phyloP scores from a whole-genome alignment of 441 rosid genomes.

The Cnidoscolus chayamansa region DNA sequence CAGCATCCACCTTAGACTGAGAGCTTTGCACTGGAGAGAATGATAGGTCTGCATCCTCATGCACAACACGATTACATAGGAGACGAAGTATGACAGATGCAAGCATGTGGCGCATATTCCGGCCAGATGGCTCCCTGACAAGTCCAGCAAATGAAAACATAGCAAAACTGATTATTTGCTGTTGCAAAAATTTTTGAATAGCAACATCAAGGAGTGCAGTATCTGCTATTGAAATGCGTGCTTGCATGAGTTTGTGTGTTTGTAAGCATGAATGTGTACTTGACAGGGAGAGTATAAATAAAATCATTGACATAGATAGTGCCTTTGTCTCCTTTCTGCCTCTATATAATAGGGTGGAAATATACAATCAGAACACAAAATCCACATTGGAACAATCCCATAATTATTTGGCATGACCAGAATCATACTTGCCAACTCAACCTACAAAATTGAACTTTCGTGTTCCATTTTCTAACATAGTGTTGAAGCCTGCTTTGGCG shows the following conservation, averaged over 20 bases:
- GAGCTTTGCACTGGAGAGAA: conserved; percentile 46
- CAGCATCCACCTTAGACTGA: conserved; percentile 58
- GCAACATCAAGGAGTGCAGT: not conserved
- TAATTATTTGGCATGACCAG: not conserved
- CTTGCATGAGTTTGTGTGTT: no score
- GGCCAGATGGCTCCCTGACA: conserved; percentile 77
- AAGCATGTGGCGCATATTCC: conserved; percentile 80
- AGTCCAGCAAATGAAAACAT: conserved; percentile 18
- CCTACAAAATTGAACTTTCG: not conserved
- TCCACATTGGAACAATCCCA: not conserved
- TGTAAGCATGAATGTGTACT: no score
- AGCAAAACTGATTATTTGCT: not conserved
- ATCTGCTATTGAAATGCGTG: not conserved
- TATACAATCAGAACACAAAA: not conserved
- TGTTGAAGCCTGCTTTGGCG: not conserved
- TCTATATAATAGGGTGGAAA: not conserved
- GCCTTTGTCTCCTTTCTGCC: not conserved
- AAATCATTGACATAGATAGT: not conserved
- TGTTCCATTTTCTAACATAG: not conserved
- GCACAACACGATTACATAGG: conserved; percentile 84
- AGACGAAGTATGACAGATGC: conserved; percentile 84
- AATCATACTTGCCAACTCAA: not conserved
- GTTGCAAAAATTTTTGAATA: not conserved
- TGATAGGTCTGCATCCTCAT: conserved; percentile 71
- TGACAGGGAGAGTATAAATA: no score